Evolutionary conservation across 1,284 basidiomycete genomes (phyloP).

Genomic region (Irpex lacteus): DNA sequence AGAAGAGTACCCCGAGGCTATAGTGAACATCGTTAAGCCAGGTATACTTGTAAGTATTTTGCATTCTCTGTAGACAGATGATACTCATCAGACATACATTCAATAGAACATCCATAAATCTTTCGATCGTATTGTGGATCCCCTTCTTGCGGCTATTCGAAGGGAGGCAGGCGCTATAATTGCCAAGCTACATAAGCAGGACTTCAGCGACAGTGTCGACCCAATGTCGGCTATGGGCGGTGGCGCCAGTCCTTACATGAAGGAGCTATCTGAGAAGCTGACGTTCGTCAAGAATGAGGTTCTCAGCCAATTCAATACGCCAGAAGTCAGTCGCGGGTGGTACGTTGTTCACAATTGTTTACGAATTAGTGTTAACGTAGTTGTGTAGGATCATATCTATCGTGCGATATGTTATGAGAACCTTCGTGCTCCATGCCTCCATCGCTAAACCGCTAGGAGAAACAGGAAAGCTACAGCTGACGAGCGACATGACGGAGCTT

Average conservation of each 20-base stretch:
- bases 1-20: slow-evolving; percentile 66
- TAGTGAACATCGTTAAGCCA: slow-evolving; percentile 59
- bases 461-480: slow-evolving; percentile 86
- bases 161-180: slow-evolving; percentile 79
- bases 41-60: slow-evolving; percentile 52
- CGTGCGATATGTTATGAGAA: slow-evolving; percentile 74
- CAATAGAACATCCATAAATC: slow-evolving; percentile 53
- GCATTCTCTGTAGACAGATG: background rate
- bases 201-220: slow-evolving; percentile 73
- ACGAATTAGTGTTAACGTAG: background rate
- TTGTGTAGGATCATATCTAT: slow-evolving; percentile 59
- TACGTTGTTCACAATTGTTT: slow-evolving; percentile 33
- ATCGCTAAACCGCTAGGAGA: slow-evolving; percentile 88
- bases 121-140: slow-evolving; percentile 67
- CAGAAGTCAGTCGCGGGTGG: slow-evolving; percentile 73
- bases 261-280: slow-evolving; percentile 85
- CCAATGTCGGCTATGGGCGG: slow-evolving; percentile 61
- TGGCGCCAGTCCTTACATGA: slow-evolving; percentile 82
- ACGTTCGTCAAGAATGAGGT: slow-evolving; percentile 77
- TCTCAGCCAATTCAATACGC: slow-evolving; percentile 66
- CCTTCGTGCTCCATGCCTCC: slow-evolving; percentile 87
- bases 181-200: slow-evolving; percentile 77
- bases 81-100: background rate
- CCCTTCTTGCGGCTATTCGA: slow-evolving; percentile 71
- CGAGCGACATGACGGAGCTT: slow-evolving; percentile 93